phyloP scores from a whole-genome alignment of 495 filamentous ascomycete genomes.

The Physcia stellaris region DNA sequence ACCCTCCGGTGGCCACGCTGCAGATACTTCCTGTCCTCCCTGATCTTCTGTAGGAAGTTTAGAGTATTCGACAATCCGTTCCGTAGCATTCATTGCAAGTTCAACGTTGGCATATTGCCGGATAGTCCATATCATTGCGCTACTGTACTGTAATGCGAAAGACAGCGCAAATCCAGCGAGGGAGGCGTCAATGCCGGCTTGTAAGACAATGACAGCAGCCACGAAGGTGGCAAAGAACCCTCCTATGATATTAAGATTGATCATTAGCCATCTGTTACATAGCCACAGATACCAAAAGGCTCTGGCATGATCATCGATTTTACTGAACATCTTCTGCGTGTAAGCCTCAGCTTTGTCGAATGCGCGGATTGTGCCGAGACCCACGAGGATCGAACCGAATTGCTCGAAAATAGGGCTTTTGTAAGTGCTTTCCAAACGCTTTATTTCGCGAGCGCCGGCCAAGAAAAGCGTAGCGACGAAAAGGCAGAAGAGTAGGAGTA shows the following conservation, averaged over 20 bases:
- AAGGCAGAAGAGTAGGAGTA: slow-evolving; percentile 37
- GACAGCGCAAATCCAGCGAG: slow-evolving; percentile 64
- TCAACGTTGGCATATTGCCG: slow-evolving; percentile 40
- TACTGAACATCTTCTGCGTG: slow-evolving; percentile 45
- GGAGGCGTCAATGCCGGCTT: slow-evolving; percentile 52
- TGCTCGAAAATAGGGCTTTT: slow-evolving; percentile 62
- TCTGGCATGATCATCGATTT: slow-evolving; percentile 42
- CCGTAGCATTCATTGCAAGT: slow-evolving; percentile 72
- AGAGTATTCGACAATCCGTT: slow-evolving; percentile 72
- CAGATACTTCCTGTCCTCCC: slow-evolving; percentile 43
- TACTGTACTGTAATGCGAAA: slow-evolving; percentile 42
- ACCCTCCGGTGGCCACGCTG: slow-evolving; percentile 69
- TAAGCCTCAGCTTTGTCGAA: slow-evolving; percentile 49
- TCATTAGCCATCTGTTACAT: slow-evolving; percentile 55
- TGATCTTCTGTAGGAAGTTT: slow-evolving; percentile 56
- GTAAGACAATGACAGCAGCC: slow-evolving; percentile 47
- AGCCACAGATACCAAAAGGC: slow-evolving; percentile 53
- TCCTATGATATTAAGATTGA: slow-evolving; percentile 50
- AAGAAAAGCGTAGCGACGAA: slow-evolving; percentile 48
- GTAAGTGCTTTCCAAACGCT: slow-evolving; percentile 51
- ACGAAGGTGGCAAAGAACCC: slow-evolving; percentile 55
- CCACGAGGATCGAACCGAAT: slow-evolving; percentile 48
- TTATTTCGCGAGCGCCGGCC: slow-evolving; percentile 56
- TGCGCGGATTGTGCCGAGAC: slow-evolving; percentile 55
- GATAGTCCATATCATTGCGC: slow-evolving; percentile 31